Base-by-base conservation (phyloP, 768 basidiomycete genomes). In the Asterophora parasitica region DNA sequence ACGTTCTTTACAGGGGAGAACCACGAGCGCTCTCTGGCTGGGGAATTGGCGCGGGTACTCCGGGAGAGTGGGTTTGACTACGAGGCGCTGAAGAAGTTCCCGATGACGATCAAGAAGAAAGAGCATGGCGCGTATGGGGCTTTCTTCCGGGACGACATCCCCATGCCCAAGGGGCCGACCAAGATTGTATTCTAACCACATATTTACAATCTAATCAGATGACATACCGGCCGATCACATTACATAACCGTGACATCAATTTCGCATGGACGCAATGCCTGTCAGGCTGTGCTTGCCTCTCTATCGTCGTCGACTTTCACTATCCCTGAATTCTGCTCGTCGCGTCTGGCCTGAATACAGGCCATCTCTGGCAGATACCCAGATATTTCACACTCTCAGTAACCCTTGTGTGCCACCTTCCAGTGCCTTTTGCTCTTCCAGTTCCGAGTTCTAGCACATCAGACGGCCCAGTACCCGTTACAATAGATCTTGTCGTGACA, bases 31-130 rank as follows among this genome's bases (percentile, higher is more conserved):
- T 76, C 83, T 16, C 74, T 96, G 3, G 94, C 96, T 7, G 96
- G 96, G 7, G 95, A 97, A 64, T 78, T 97, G 47, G 92, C 92
- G 55, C 78, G 89, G 7, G 91, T 99, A 33, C 74, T 98, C 46
- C 72, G 85, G 44, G 96, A 98, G 64, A 85, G 87, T 37, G 90
- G 87, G 26, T 90, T 88, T 53, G 80, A 86, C 48, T 79, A 83
- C 40, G 81, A 87, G 55, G 83, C 68, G 4, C 71, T 96, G 67
- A 81, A 83, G 49, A 83, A 84, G 59, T 97, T 96, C 74, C 92
- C 92, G 42, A 91, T 94, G 79, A 90, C 93, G 49, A 92, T 98
- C 71, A 96, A 95, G 75, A 98, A 98, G 77, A 91, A 83, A 76
- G 81, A 85, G 57, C 94, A 97, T 59, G 72, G 89, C 15, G 85